Evolutionary conservation across 2,329 filamentous ascomycete genomes (phyloP).

Genomic region (Cordyceps pruinosa): DNA sequence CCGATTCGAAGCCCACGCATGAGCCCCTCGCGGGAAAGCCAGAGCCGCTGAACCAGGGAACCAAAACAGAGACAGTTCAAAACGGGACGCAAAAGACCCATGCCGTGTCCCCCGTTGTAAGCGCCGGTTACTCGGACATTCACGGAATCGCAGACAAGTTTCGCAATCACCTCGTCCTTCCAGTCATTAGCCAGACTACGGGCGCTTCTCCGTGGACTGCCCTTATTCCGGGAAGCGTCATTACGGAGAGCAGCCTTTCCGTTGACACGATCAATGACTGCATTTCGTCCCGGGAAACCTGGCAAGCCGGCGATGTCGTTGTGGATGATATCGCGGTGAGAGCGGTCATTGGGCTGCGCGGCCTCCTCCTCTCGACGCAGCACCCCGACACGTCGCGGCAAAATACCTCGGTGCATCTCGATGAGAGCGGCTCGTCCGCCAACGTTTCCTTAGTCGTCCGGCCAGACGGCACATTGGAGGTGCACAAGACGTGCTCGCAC

Average conservation of each 20-base stretch:
- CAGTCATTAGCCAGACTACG: not conserved
- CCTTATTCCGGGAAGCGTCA: not conserved
- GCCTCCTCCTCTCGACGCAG: constrained; percentile 1
- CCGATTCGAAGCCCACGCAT: not conserved
- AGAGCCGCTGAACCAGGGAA: not conserved
- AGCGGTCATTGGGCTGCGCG: not conserved
- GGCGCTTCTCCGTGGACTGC: not conserved
- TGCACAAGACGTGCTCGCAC: constrained; percentile 5
- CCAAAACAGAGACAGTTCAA: not conserved
- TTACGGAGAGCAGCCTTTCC: not conserved
- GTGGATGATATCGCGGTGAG: not conserved
- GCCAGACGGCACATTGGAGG: not conserved
- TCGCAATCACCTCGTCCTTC: not conserved
- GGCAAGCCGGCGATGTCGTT: not conserved
- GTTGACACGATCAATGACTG: constrained; percentile 5
- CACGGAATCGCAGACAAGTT: constrained; percentile 7
- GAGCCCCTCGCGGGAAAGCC: not conserved
- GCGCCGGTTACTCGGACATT: not conserved
- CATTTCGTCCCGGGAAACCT: not conserved
- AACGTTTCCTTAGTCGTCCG: not conserved
- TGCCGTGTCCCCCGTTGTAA: not conserved
- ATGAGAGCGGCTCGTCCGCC: constrained; percentile 8
- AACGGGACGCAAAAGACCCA: not conserved
- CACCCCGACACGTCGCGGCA: not conserved
- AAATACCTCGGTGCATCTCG: constrained; percentile 2